Evolutionary conservation across 2,329 filamentous ascomycete genomes (phyloP).

Genomic region (Didymellaceae sp.): DNA sequence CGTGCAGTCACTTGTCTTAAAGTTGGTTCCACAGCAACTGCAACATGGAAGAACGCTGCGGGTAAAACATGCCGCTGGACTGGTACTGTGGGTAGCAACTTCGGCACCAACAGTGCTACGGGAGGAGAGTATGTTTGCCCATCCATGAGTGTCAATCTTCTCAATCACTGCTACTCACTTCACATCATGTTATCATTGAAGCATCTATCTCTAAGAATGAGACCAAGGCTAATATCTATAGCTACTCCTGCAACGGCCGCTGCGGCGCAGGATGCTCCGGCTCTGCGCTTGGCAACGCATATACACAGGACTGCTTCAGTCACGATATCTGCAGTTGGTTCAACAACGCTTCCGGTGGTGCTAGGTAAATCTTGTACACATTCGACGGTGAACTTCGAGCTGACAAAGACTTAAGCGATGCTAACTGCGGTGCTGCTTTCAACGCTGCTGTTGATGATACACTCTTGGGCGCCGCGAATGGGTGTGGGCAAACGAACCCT

Average conservation of each 20-base stretch:
- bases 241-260: slow-evolving; percentile 59
- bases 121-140: slow-evolving; percentile 58
- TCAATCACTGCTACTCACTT: neutral
- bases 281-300: slow-evolving; percentile 54
- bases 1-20: slow-evolving; percentile 50
- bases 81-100: slow-evolving; percentile 58
- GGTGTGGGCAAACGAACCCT: slow-evolving; percentile 43
- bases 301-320: slow-evolving; percentile 60
- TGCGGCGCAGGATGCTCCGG: slow-evolving; percentile 58
- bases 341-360: slow-evolving; percentile 56
- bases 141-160: neutral
- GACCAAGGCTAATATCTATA: slow-evolving; percentile 23
- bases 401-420: slow-evolving; percentile 40
- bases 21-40: slow-evolving; percentile 53
- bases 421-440: slow-evolving; percentile 57
- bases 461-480: slow-evolving; percentile 40
- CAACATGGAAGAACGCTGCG: slow-evolving; percentile 55
- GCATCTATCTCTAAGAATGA: no score
- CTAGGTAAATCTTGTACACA: slow-evolving; percentile 43
- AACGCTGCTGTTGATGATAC: slow-evolving; percentile 55
- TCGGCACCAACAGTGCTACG: slow-evolving; percentile 51
- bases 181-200: no score
- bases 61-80: slow-evolving; percentile 54
- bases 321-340: slow-evolving; percentile 62
- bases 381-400: neutral